Conservation (phyloP, 352 stramenopile species). For the Phytopythium chamaehyphon region DNA sequence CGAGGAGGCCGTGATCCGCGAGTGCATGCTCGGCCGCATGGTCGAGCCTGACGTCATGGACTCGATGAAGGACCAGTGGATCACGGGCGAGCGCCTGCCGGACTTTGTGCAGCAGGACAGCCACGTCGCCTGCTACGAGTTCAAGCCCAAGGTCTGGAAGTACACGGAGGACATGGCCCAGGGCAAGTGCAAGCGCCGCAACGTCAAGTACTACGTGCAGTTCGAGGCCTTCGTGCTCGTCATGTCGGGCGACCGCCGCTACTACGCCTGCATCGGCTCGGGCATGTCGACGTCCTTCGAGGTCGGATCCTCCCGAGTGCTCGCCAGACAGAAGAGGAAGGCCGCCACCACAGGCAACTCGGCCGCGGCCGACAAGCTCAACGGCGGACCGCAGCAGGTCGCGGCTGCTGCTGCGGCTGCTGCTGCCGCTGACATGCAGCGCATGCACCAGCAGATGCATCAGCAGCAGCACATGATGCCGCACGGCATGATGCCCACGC, state of each 20-base stretch:
- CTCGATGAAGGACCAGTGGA: constrained; percentile 84
- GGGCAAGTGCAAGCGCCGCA: constrained; percentile 85
- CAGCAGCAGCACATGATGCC: constrained; percentile 18
- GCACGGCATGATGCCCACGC: constrained; percentile 21
- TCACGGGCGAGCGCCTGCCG: constrained; percentile 73
- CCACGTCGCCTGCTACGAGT: constrained; percentile 78
- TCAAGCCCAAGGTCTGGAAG: constrained; percentile 89
- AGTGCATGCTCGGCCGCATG: constrained; percentile 81
- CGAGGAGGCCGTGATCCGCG: constrained; percentile 75
- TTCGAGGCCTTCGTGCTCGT: constrained; percentile 85
- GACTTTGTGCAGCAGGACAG: constrained; percentile 78
- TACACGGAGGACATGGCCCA: constrained; percentile 88
- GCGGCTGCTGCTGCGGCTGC: not conserved
- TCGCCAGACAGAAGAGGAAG: constrained; percentile 83
- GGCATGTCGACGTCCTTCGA: constrained; percentile 86
- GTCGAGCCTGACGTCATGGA: constrained; percentile 78
- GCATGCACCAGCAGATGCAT: constrained; percentile 21
- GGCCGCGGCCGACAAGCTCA: constrained; percentile 25
- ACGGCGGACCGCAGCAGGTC: constrained; percentile 5
- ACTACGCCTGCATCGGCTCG: constrained; percentile 83
- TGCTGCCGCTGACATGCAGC: constrained; percentile 12
- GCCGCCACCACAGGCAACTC: constrained; percentile 39
- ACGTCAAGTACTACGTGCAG: constrained; percentile 88
- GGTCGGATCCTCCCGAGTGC: constrained; percentile 76
- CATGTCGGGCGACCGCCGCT: constrained; percentile 62